Evolutionary conservation across 1,139 yeast species (phyloP).

Genomic region (Diutina neorugosa): DNA sequence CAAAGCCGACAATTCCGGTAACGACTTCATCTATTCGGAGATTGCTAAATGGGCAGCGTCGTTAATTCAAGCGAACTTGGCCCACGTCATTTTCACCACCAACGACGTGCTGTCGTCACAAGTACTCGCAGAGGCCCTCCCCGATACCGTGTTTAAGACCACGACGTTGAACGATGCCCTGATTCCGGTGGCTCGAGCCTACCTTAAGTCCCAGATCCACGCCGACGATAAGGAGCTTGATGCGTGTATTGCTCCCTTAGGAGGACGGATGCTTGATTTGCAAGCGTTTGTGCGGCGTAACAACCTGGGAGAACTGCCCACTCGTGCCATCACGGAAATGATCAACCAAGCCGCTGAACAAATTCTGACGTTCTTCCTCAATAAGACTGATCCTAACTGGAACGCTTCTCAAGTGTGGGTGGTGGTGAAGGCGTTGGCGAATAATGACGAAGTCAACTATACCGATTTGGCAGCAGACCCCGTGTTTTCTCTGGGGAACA

Average conservation of each 20-base stretch:
- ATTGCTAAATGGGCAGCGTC: conserved; percentile 84
- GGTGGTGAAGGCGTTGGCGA: conserved; percentile 52
- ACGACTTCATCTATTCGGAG: conserved; percentile 61
- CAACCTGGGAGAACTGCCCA: conserved; percentile 75
- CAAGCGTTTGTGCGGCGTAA: conserved; percentile 85
- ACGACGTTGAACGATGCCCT: conserved; percentile 76
- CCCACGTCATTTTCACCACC: conserved; percentile 82
- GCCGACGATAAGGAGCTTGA: conserved; percentile 6
- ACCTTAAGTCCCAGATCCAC: conserved; percentile 51
- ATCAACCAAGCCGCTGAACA: conserved; percentile 79
- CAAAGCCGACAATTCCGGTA: conserved; percentile 36
- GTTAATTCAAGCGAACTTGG: conserved; percentile 63
- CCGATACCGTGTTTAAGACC: conserved; percentile 76
- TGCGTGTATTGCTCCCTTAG: conserved; percentile 57
- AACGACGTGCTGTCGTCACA: conserved; percentile 74
- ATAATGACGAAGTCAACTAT: conserved; percentile 31
- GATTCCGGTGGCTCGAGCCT: conserved; percentile 53
- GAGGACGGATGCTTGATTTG: conserved; percentile 90
- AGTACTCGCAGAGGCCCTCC: conserved; percentile 56
- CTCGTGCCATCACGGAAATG: conserved; percentile 68
- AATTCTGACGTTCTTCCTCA: conserved; percentile 67
- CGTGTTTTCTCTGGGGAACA: conserved; percentile 49
- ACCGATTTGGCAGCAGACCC: conserved; percentile 47
- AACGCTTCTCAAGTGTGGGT: conserved; percentile 83
- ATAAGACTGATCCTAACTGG: conserved; percentile 30